Conservation (phyloP, 2,329 filamentous ascomycete species). For the Macrophomina pseudophaseolina region DNA sequence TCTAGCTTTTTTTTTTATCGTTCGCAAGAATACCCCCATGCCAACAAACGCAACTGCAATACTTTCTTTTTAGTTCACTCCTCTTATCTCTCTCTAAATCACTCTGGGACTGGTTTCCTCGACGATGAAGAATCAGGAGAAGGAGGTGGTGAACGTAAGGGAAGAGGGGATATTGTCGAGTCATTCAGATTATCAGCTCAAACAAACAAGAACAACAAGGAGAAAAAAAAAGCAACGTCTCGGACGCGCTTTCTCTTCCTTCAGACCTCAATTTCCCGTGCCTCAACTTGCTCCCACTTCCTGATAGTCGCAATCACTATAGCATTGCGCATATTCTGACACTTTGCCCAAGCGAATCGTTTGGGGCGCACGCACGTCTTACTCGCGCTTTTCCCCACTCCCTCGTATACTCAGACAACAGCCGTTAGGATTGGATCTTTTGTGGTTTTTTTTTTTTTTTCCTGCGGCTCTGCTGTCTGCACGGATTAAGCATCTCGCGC, state of each 20-base stretch:
- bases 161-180: not conserved
- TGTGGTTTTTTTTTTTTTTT: not conserved
- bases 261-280: not conserved
- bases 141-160: not conserved
- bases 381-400: no score
- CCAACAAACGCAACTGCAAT: not conserved
- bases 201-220: not conserved
- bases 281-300: not conserved
- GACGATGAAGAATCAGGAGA: not conserved
- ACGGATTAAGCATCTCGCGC: not conserved
- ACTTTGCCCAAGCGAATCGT: not conserved
- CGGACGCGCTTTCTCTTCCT: not conserved
- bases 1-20: not conserved
- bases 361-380: not conserved
- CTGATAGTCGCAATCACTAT: not conserved
- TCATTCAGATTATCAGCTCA: no score
- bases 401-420: not conserved
- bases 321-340: not conserved
- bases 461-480: not conserved
- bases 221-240: not conserved
- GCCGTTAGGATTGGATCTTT: no score
- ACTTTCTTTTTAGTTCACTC: not conserved
- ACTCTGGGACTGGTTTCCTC: slow-evolving; percentile 9
- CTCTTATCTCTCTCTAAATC: not conserved
- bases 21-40: not conserved